These are phyloP conservation scores for Prunella vulgaris DNA, from an alignment of 257 asterid species.

Conservation along the genomic window DNA sequence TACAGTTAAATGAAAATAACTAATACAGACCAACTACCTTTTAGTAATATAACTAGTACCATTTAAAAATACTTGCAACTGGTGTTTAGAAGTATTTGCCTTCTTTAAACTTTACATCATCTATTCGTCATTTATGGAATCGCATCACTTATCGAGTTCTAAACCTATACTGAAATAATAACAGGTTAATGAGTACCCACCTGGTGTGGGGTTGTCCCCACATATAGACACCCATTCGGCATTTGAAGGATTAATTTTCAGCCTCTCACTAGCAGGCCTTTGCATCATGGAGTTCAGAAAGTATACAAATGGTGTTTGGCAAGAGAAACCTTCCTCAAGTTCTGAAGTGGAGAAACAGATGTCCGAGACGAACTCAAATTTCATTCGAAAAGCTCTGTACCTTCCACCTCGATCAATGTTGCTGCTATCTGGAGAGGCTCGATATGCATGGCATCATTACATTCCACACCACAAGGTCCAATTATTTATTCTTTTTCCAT, in stretches of 20 bases:
- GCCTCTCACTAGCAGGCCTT: slow-evolving; percentile 94
- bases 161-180: slow-evolving; percentile 9
- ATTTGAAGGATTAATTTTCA: slow-evolving; percentile 76
- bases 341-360: slow-evolving; percentile 35
- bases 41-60: no score
- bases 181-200: slow-evolving; percentile 96
- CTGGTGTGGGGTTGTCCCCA: slow-evolving; percentile 93
- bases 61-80: no score
- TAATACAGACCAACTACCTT: no score
- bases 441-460: slow-evolving; percentile 98
- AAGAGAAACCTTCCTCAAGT: slow-evolving; percentile 27
- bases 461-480: slow-evolving; percentile 96
- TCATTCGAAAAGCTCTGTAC: slow-evolving; percentile 63
- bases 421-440: slow-evolving; percentile 79
- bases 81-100: no score
- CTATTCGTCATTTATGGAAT: slow-evolving; percentile 1
- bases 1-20: no score
- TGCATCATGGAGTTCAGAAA: slow-evolving; percentile 96
- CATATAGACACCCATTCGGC: slow-evolving; percentile 99
- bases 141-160: neutral
- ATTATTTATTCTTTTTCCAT: neutral
- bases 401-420: slow-evolving; percentile 92
- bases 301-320: slow-evolving; percentile 61
- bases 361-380: slow-evolving; percentile 33
- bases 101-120: neutral